phyloP scores from a whole-genome alignment of 768 basidiomycete genomes.

The Agaricus subrufescens region DNA sequence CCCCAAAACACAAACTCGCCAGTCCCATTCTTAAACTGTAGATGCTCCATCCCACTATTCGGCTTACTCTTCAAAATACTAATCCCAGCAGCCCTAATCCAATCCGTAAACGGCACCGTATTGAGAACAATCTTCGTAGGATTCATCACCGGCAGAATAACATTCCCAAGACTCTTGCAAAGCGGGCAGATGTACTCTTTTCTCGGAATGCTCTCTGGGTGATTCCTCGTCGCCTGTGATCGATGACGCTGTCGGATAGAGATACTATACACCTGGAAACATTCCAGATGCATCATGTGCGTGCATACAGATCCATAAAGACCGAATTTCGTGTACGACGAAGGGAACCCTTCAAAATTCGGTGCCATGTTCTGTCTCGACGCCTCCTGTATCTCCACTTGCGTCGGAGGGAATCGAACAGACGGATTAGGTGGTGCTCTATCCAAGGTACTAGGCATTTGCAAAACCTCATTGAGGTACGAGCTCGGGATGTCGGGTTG shows the following conservation, averaged over 20 bases:
- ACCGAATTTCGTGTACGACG: conserved; percentile 75
- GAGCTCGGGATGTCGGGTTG: conserved; percentile 64
- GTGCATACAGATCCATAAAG: conserved; percentile 86
- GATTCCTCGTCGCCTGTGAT: conserved; percentile 84
- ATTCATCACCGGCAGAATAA: conserved; percentile 77
- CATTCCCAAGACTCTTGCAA: conserved; percentile 95
- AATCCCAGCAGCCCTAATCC: conserved; percentile 87
- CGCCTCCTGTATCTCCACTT: conserved; percentile 44
- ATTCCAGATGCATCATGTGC: conserved; percentile 96
- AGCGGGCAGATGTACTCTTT: conserved; percentile 96
- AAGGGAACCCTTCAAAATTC: conserved; percentile 72
- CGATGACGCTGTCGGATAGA: conserved; percentile 87
- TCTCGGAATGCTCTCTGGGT: conserved; percentile 90
- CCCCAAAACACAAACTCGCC: conserved; percentile 90
- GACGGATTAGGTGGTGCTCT: conserved; percentile 26
- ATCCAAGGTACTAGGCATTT: conserved; percentile 64
- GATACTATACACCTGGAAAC: conserved; percentile 85
- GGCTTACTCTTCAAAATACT: conserved; percentile 83
- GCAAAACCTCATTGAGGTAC: conserved; percentile 71
- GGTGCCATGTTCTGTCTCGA: conserved; percentile 31
- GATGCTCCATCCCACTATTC: conserved; percentile 62
- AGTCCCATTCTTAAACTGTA: conserved; percentile 76
- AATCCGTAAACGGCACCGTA: conserved; percentile 70
- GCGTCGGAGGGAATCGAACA: conserved; percentile 44
- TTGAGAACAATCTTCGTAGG: conserved; percentile 48